Percentiles rank a stretch among this genome's conserved stretches.
These are phyloP conservation scores for Paspalum notatum DNA, from an alignment of 176 grass and related monocot genomes.

Conservation along the genomic window DNA sequence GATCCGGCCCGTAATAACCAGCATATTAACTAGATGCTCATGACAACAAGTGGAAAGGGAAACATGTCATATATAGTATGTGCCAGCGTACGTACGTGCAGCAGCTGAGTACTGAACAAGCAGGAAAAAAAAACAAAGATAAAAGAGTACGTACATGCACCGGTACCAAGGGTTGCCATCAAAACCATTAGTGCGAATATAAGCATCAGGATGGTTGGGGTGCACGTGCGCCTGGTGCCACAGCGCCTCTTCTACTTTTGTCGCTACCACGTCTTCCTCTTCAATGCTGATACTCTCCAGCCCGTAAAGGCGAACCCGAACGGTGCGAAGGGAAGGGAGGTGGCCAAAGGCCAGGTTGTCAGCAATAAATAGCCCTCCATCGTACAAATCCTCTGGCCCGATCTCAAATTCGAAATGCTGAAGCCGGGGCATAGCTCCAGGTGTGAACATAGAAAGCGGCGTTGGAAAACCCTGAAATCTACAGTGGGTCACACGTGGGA, in stretches of 20 bases:
- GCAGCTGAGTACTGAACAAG: too few relatives aligned
- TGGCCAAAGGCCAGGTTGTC: background rate
- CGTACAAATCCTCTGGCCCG: fast-evolving
- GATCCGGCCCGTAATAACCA: too few relatives aligned
- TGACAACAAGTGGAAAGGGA: too few relatives aligned
- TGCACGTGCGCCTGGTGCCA: background rate
- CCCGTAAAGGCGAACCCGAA: fast-evolving
- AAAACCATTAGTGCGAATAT: background rate
- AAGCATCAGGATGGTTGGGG: background rate
- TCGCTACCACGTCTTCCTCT: background rate
- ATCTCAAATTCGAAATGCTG: fast-evolving
- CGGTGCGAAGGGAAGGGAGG: background rate
- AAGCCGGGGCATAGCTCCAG: background rate
- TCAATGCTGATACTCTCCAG: too few relatives aligned
- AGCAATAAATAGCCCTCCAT: fast-evolving
- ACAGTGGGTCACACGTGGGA: background rate
- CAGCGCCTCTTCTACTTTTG: background rate
- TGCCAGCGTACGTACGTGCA: too few relatives aligned
- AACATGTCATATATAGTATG: too few relatives aligned
- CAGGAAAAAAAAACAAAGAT: too few relatives aligned
- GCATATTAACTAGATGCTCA: too few relatives aligned
- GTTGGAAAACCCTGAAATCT: background rate
- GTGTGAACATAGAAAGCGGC: background rate
- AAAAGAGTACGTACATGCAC: too few relatives aligned
- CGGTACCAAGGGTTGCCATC: too few relatives aligned